Percentiles rank a stretch among this genome's conserved stretches.
phyloP scores from a whole-genome alignment of 352 stramenopile species.

The Globisporangium paddicum region DNA sequence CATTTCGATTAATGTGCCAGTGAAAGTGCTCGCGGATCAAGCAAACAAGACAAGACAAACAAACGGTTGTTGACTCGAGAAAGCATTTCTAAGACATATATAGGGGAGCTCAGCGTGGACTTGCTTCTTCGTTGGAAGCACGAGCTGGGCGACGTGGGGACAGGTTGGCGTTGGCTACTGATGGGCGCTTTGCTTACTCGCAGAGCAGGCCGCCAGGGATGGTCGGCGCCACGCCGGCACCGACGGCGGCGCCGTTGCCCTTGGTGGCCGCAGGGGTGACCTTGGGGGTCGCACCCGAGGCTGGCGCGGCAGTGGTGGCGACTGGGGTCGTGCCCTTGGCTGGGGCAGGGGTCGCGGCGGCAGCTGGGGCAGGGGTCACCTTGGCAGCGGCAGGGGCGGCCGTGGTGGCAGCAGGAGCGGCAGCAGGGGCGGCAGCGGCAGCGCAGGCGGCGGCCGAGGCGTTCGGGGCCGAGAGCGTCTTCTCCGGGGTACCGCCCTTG shows the following conservation, averaged over 20 bases:
- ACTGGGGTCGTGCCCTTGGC: background rate
- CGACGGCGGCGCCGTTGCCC: background rate
- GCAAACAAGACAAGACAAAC: background rate
- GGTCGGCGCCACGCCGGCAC: background rate
- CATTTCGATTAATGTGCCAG: conserved; percentile 4
- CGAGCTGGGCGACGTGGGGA: background rate
- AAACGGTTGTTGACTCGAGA: background rate
- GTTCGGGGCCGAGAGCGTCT: conserved; percentile 26
- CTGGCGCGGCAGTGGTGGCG: background rate
- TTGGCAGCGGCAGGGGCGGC: conserved; percentile 5
- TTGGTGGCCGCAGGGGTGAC: conserved; percentile 11
- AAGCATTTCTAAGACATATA: conserved; percentile 10
- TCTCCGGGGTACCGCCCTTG: conserved; percentile 26
- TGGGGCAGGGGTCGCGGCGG: conserved; percentile 18
- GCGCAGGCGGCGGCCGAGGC: conserved; percentile 29
- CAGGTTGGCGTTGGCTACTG: background rate
- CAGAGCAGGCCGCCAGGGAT: conserved; percentile 13
- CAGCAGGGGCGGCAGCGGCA: conserved; percentile 15
- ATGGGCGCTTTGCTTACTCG: conserved; percentile 8
- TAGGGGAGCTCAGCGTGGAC: background rate
- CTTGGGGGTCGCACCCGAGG: conserved; percentile 5
- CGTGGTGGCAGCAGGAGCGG: conserved; percentile 15
- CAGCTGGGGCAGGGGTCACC: conserved; percentile 14
- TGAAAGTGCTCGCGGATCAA: background rate
- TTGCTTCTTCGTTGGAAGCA: background rate